Conservation (phyloP, 2,329 filamentous ascomycete species). For the Westerdykella aurantiaca region DNA sequence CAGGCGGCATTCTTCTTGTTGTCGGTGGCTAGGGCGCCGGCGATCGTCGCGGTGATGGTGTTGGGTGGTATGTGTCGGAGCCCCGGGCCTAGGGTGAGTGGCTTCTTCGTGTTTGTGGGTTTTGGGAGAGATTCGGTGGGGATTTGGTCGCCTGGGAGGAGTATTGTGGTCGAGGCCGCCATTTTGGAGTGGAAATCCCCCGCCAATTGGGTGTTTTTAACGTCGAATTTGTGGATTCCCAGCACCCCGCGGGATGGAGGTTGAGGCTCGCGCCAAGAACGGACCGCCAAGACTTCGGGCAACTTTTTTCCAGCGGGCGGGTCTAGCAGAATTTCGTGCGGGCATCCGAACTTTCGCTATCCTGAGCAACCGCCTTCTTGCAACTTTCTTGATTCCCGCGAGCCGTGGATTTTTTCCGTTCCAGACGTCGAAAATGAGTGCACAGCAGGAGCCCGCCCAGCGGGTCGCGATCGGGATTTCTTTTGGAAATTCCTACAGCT, state of each 20-base stretch:
- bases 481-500: conserved; percentile 98
- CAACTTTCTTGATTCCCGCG: not conserved
- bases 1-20: conserved; percentile 70
- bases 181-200: conserved; percentile 36
- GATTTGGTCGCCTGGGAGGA: conserved; percentile 78
- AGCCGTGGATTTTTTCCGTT: not conserved
- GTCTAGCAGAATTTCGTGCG: conserved; percentile 3
- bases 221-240: not conserved
- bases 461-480: conserved; percentile 83
- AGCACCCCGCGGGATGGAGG: not conserved
- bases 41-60: conserved; percentile 62
- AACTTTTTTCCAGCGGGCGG: not conserved
- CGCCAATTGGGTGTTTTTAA: not conserved
- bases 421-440: conserved; percentile 42
- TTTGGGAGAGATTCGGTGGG: conserved; percentile 61
- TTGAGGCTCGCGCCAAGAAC: conserved; percentile 12
- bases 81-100: conserved; percentile 77
- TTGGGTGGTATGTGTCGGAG: conserved; percentile 75
- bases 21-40: conserved; percentile 63
- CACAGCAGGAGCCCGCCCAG: conserved; percentile 47
- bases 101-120: conserved; percentile 55
- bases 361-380: not conserved
- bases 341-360: not conserved
- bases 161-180: conserved; percentile 53
- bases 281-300: conserved; percentile 4